phyloP scores from a whole-genome alignment of 2,329 filamentous ascomycete genomes.

The Teratosphaeriaceae sp. region DNA sequence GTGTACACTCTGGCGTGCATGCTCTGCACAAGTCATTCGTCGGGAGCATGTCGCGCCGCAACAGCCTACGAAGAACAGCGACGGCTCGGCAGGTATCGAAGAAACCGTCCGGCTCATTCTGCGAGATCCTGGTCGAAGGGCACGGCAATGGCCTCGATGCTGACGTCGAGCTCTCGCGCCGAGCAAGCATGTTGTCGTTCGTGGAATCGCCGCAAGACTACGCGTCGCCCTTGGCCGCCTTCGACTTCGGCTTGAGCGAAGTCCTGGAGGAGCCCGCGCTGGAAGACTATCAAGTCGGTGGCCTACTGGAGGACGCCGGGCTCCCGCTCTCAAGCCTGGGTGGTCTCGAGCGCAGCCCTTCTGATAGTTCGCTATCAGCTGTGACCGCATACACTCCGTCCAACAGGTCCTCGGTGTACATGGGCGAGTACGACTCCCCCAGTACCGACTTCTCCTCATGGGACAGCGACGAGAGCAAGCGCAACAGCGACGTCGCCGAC shows the following conservation, averaged over 20 bases:
- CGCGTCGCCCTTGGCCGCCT: constrained; percentile 5
- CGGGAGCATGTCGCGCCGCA: constrained; percentile 22
- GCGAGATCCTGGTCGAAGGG: constrained; percentile 33
- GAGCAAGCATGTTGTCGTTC: neutral
- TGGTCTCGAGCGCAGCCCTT: neutral
- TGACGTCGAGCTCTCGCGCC: neutral
- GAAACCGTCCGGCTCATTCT: constrained; percentile 23
- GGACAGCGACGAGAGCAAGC: constrained; percentile 4
- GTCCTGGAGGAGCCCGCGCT: constrained; percentile 8
- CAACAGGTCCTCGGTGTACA: constrained; percentile 7
- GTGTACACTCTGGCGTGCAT: constrained; percentile 22
- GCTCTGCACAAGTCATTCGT: constrained; percentile 22
- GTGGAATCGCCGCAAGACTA: neutral
- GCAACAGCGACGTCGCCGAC: constrained; percentile 8
- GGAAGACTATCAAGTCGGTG: constrained; percentile 7
- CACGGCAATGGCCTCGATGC: constrained; percentile 29
- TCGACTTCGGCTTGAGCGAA: constrained; percentile 13
- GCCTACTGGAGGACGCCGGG: neutral
- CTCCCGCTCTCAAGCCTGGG: neutral
- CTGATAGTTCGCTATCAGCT: constrained; percentile 5
- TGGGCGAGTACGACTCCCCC: constrained; percentile 5
- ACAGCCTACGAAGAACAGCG: constrained; percentile 18
- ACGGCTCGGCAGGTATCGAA: constrained; percentile 22
- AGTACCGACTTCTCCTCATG: constrained; percentile 3
- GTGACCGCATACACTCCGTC: constrained; percentile 7